phyloP scores from a whole-genome alignment of 345 rosid genomes.

The Punica granatum region DNA sequence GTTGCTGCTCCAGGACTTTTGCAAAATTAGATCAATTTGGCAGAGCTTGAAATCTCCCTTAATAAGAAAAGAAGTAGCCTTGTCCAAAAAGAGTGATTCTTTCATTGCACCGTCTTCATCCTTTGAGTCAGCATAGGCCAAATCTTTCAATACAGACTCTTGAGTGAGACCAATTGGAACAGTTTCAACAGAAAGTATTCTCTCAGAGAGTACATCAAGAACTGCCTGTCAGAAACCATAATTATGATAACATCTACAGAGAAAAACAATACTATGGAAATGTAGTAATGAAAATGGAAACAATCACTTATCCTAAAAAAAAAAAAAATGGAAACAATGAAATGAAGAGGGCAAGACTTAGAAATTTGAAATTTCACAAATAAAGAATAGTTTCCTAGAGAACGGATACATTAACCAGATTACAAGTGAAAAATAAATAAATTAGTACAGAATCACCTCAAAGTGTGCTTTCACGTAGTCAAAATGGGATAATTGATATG shows the following conservation, averaged over 20 bases:
- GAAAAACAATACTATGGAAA: background rate
- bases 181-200: conserved; percentile 31
- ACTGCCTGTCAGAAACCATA: conserved; percentile 43
- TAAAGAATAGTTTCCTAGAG: background rate
- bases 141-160: conserved; percentile 30
- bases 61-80: conserved; percentile 25
- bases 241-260: background rate
- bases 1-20: conserved; percentile 32
- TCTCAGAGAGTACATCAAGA: conserved; percentile 38
- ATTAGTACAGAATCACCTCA: background rate
- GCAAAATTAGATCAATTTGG: conserved; percentile 54
- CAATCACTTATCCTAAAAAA: background rate
- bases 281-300: background rate
- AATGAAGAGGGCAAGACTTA: background rate
- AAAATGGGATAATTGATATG: background rate
- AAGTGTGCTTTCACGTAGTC: background rate
- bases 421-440: background rate
- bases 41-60: conserved; percentile 44
- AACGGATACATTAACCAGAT: background rate
- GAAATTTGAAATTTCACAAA: background rate
- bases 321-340: too few relatives aligned
- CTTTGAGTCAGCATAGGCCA: conserved; percentile 27
- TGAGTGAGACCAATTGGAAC: conserved; percentile 27
- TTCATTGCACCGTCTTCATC: conserved; percentile 21
- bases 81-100: conserved; percentile 23